These are phyloP conservation scores for Arabidopsis suecica DNA, from an alignment of 345 rosid species.

Conservation along the genomic window DNA sequence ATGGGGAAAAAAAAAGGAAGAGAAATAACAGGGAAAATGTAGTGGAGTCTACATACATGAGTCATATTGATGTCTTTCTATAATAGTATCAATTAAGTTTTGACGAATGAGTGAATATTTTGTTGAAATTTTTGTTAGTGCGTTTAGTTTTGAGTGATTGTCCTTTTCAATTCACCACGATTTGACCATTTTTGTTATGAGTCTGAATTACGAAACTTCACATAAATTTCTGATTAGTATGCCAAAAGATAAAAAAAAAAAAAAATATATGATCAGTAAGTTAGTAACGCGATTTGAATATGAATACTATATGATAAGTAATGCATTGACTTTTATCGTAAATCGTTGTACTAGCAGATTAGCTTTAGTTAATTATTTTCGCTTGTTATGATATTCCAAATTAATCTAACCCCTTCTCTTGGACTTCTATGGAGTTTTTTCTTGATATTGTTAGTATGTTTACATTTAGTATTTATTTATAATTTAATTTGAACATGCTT, in stretches of 20 bases:
- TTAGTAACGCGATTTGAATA: not conserved
- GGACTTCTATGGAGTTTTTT: not conserved
- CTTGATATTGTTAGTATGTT: too few species aligned
- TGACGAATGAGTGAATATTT: constrained; percentile 12
- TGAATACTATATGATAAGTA: not conserved
- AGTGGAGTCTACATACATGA: not conserved
- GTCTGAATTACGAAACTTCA: too few species aligned
- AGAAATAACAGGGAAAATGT: not conserved
- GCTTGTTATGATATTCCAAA: constrained; percentile 1
- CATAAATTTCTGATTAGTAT: too few species aligned
- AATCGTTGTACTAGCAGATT: constrained; percentile 9
- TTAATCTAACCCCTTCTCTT: not conserved
- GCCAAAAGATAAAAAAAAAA: too few species aligned
- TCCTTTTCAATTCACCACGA: constrained; percentile 19
- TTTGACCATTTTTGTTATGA: not conserved
- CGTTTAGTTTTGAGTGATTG: not conserved
- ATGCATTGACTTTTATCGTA: constrained; percentile 23
- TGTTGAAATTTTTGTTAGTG: not conserved
- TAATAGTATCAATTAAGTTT: constrained; percentile 18
- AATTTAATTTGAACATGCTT: too few species aligned
- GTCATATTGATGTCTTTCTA: constrained; percentile 33
- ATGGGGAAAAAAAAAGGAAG: not conserved
- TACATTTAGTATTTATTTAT: too few species aligned
- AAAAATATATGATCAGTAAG: not conserved
- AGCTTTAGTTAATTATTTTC: constrained; percentile 2